Base-by-base conservation (phyloP, 2,329 filamentous ascomycete genomes). In the Geosmithia morbida region DNA sequence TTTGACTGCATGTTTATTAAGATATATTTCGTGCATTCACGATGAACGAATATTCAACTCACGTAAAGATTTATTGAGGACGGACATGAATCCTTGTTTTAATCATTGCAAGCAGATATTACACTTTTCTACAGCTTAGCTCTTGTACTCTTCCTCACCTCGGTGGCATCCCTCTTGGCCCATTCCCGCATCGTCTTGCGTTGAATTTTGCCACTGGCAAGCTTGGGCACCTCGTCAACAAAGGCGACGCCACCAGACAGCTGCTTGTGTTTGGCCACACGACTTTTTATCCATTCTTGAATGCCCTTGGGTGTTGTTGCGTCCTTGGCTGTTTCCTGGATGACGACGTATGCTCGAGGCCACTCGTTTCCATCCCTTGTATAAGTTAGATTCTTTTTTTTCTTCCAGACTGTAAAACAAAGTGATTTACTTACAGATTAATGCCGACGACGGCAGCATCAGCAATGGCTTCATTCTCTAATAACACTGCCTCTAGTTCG, bases 131-230 rank as follows among this genome's bases (percentile, higher is more conserved):
- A 68, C 46, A 67, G 46, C 53, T 61, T 67, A 2, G 60, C 49
- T 41, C 48, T 51, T 1, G 41, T 30, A 7, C 49, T 50, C 49
- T 55, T 54, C 48, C 51, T 43, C 20, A 65, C 50, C 44, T 55
- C 56, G 8, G 48, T 53, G 0, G 67, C 69, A 58, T 79, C 75
- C 49, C 62, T 62, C 60, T 74, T 76, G 7, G 74, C 69, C 74
- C 73, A 77, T 42, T 77, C 72, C 52, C 70, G 68, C 62, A 79
- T 63, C 6, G 70, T 57, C 53, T 76, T 76, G 45, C 74, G 63
- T 57, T 73, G 66, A 46, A 79, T 77, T 65, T 79, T 80, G 8
- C 75, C 75, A 50, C 69, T 73, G 13, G 71, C 68, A 43, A 76
- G 59, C 56, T 76, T 77, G 1, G 75, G 75, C 47, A 79, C 69